Percentiles rank a stretch among this genome's conserved stretches.
Conservation (phyloP, 495 filamentous ascomycete species). For the Baudoinia panamericana region DNA sequence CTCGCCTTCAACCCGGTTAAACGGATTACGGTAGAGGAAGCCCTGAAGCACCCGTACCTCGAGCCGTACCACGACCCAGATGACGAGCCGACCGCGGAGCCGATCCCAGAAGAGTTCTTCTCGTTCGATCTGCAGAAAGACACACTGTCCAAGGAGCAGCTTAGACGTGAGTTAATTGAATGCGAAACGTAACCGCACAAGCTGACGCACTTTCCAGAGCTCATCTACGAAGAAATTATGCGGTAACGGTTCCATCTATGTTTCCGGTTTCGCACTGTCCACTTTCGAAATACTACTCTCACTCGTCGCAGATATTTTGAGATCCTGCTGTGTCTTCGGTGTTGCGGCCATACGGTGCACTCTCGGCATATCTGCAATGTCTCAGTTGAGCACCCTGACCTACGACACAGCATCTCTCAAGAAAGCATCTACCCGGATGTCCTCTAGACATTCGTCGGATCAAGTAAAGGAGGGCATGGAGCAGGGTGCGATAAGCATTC, state of each 20-base stretch:
- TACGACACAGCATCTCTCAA: too few species aligned
- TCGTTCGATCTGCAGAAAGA: conserved; percentile 99
- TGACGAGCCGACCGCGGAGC: conserved; percentile 90
- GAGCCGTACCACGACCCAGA: conserved; percentile 99
- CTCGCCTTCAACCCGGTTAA: conserved; percentile 98
- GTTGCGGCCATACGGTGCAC: too few species aligned
- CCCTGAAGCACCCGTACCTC: conserved; percentile 91
- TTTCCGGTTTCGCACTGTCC: background rate
- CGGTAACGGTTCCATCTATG: conserved; percentile 42
- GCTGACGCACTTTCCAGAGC: conserved; percentile 35
- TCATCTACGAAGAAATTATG: conserved; percentile 99
- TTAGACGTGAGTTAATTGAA: conserved; percentile 65
- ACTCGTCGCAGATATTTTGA: background rate
- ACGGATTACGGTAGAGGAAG: conserved; percentile 95
- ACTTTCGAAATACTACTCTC: background rate
- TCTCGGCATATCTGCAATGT: too few species aligned
- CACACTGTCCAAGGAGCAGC: conserved; percentile 90
- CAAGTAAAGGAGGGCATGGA: too few species aligned
- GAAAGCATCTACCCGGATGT: too few species aligned
- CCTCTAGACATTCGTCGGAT: too few species aligned
- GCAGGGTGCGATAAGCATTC: too few species aligned
- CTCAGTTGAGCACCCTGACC: too few species aligned
- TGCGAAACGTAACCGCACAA: background rate
- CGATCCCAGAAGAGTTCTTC: conserved; percentile 98
- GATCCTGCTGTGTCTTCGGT: too few species aligned